phyloP scores from a whole-genome alignment of 495 filamentous ascomycete species.

The Penicillium egyptiacum region DNA sequence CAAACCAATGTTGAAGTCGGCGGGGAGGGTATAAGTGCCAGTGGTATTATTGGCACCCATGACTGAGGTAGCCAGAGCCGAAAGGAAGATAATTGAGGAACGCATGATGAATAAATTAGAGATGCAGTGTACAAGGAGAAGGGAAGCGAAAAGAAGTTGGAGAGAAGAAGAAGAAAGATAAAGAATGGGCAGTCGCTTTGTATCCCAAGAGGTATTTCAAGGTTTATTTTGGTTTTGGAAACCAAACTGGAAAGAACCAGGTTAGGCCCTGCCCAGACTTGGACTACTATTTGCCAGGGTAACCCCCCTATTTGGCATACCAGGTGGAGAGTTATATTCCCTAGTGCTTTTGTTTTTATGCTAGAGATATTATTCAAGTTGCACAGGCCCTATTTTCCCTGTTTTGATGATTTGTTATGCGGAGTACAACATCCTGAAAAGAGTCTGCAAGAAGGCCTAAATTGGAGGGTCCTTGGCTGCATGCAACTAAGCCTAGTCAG shows the following conservation, averaged over 20 bases:
- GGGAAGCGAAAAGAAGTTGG: slow-evolving; percentile 19
- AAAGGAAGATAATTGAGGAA: slow-evolving; percentile 35
- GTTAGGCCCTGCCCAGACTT: neutral
- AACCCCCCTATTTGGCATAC: slow-evolving; percentile 7
- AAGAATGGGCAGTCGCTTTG: slow-evolving; percentile 18
- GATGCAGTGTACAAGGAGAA: slow-evolving; percentile 14
- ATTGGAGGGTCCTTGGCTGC: slow-evolving; percentile 13
- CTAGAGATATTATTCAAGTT: neutral
- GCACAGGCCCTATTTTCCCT: slow-evolving; percentile 2
- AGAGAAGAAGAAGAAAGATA: slow-evolving; percentile 24
- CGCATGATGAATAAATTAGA: slow-evolving; percentile 32
- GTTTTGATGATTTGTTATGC: neutral
- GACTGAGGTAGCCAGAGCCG: slow-evolving; percentile 32
- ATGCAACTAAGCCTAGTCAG: slow-evolving; percentile 2
- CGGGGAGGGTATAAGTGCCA: slow-evolving; percentile 38
- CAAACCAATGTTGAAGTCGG: slow-evolving; percentile 39
- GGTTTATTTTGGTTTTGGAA: slow-evolving; percentile 11
- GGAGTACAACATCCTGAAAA: too few species aligned
- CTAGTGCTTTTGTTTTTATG: neutral
- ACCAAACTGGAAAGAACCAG: neutral
- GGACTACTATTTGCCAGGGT: slow-evolving; percentile 2
- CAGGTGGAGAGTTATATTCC: neutral
- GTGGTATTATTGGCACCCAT: slow-evolving; percentile 28
- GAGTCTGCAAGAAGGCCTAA: neutral
- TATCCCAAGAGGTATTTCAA: slow-evolving; percentile 3